Percentiles rank a stretch among this genome's conserved stretches.
Evolutionary conservation across 169 alveolate genomes (phyloP).

Genomic region (Plasmodium berghei): DNA sequence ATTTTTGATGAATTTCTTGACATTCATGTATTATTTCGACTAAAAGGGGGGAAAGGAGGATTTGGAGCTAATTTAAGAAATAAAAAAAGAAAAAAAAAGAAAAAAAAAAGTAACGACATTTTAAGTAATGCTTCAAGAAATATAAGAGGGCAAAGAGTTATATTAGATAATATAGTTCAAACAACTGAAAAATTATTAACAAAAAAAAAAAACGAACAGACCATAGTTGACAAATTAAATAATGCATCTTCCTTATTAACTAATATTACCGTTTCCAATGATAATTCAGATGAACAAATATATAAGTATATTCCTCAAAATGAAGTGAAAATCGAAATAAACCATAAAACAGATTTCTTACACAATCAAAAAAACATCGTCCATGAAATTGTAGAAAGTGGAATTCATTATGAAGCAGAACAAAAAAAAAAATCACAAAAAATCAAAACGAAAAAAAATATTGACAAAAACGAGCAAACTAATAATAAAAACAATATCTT

Average conservation of each 20-base stretch:
- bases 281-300: constrained; percentile 8
- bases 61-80: constrained; percentile 73
- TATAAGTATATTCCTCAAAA: not conserved
- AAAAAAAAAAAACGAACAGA: constrained; percentile 58
- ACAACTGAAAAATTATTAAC: constrained; percentile 39
- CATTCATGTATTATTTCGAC: constrained; percentile 41
- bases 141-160: constrained; percentile 34
- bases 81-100: constrained; percentile 68
- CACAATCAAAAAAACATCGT: not conserved
- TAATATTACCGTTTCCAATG: constrained; percentile 20
- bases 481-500: constrained; percentile 1
- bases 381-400: constrained; percentile 30
- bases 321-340: not conserved
- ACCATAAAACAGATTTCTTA: not conserved
- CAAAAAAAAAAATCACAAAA: not conserved
- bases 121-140: constrained; percentile 50
- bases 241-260: constrained; percentile 6
- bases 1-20: constrained; percentile 70
- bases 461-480: constrained; percentile 4
- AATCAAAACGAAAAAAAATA: constrained; percentile 5
- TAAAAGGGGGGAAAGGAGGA: constrained; percentile 70
- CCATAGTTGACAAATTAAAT: constrained; percentile 30
- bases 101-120: constrained; percentile 33
- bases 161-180: constrained; percentile 41
- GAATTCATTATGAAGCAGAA: constrained; percentile 31